These are phyloP conservation scores for Leucogyrophana mollusca DNA, from an alignment of 768 basidiomycete genomes.

Conservation along the genomic window DNA sequence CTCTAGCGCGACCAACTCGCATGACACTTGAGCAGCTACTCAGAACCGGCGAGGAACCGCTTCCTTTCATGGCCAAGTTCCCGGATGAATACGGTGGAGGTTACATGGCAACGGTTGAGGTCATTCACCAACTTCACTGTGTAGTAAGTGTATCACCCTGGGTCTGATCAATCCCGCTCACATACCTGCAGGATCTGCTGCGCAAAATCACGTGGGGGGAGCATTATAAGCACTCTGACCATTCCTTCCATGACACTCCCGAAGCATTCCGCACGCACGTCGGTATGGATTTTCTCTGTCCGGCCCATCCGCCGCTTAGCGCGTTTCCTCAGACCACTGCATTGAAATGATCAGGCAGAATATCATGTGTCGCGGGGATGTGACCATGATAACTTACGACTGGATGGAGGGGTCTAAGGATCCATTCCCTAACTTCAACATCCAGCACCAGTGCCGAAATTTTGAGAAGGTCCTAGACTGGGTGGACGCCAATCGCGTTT, in stretches of 20 bases:
- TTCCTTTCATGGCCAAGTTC: conserved; percentile 1
- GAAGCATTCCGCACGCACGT: conserved; percentile 2
- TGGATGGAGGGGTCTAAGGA: not conserved
- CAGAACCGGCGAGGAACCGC: not conserved
- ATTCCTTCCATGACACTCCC: conserved; percentile 1
- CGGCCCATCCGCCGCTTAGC: not conserved
- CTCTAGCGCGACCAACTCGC: not conserved
- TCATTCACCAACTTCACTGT: conserved; percentile 8
- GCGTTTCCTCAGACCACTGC: conserved; percentile 4
- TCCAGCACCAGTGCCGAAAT: not conserved
- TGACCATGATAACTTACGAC: conserved; percentile 8
- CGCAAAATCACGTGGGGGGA: conserved; percentile 6
- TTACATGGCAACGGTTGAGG: conserved; percentile 6
- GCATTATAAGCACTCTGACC: conserved; percentile 1
- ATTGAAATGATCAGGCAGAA: conserved; percentile 8
- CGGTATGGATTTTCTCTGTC: no score
- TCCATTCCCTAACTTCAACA: not conserved
- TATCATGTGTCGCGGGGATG: conserved; percentile 11
- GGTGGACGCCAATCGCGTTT: not conserved
- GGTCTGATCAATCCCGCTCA: not conserved
- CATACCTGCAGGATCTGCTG: conserved; percentile 2
- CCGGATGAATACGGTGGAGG: conserved; percentile 8
- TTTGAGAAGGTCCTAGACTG: not conserved
- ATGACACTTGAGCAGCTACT: not conserved
- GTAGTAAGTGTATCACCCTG: not conserved